Conservation (phyloP, 768 basidiomycete species). For the Floccularia luteovirens region DNA sequence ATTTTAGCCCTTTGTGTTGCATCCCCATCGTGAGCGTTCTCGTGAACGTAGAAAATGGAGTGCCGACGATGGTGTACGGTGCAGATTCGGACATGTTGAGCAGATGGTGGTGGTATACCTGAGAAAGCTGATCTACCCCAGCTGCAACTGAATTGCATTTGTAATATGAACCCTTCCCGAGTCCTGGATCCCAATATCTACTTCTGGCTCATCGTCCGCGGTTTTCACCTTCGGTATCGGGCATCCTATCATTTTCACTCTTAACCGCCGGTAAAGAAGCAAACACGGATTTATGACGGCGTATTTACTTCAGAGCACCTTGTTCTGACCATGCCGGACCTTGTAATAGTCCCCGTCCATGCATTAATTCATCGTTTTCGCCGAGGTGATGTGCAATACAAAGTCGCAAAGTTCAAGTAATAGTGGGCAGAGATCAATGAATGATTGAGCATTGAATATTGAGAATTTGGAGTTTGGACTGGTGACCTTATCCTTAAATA, state of each 20-base stretch:
- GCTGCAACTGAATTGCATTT: not conserved
- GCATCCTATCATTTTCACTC: not conserved
- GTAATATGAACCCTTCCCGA: too few relatives aligned
- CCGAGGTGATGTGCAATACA: not conserved
- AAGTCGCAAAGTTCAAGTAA: not conserved
- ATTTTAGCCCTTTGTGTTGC: slow-evolving; percentile 19
- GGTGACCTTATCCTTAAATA: too few relatives aligned
- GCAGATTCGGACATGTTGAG: slow-evolving; percentile 5
- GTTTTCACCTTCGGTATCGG: not conserved
- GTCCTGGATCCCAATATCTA: not conserved
- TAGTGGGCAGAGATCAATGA: not conserved
- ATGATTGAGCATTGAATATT: too few relatives aligned
- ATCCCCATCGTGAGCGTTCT: slow-evolving; percentile 22
- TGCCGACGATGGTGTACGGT: slow-evolving; percentile 20
- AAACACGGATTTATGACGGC: too few relatives aligned
- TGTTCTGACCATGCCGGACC: not conserved
- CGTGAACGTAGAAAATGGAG: slow-evolving; percentile 26
- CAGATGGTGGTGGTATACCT: not conserved
- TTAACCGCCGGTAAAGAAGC: too few relatives aligned
- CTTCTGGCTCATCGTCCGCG: not conserved
- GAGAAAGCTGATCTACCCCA: not conserved
- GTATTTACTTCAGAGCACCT: not conserved
- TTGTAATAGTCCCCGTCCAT: not conserved
- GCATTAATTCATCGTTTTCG: not conserved
- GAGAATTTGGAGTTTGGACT: too few relatives aligned